Percentiles rank a stretch among this genome's conserved stretches.
Conservation (phyloP, 768 basidiomycete genomes). For the Kockovaella imperatae region DNA sequence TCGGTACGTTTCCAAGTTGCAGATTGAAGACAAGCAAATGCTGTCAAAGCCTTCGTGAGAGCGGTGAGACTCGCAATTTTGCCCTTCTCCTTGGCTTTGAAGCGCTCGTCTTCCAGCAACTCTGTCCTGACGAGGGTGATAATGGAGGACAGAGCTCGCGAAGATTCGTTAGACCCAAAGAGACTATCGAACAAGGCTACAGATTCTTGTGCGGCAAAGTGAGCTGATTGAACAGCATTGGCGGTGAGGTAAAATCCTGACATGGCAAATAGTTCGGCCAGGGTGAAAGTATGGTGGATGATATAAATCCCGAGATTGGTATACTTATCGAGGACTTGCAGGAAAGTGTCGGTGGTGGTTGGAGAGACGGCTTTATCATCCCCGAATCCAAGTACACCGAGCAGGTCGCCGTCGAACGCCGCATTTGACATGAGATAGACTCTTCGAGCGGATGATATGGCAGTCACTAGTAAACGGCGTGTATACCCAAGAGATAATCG, state of each 20-base stretch:
- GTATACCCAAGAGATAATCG: constrained; percentile 38
- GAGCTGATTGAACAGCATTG: constrained; percentile 33
- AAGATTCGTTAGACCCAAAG: constrained; percentile 47
- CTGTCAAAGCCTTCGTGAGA: constrained; percentile 46
- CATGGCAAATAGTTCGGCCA: constrained; percentile 47
- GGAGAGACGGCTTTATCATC: background rate
- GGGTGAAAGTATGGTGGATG: constrained; percentile 45
- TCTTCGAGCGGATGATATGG: constrained; percentile 42
- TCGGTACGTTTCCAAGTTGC: constrained; percentile 43
- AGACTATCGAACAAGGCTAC: constrained; percentile 35
- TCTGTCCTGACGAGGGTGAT: constrained; percentile 45
- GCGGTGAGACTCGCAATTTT: constrained; percentile 34
- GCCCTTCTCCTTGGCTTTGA: constrained; percentile 20
- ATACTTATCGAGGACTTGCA: constrained; percentile 44
- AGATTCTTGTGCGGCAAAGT: constrained; percentile 34
- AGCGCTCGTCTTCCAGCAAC: constrained; percentile 38
- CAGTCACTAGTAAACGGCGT: constrained; percentile 40
- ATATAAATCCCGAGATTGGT: constrained; percentile 46
- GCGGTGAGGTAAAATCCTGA: constrained; percentile 45
- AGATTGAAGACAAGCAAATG: constrained; percentile 45
- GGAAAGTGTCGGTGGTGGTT: constrained; percentile 29
- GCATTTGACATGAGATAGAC: constrained; percentile 38
- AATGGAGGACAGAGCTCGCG: constrained; percentile 42
- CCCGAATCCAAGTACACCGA: constrained; percentile 12
- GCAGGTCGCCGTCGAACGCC: constrained; percentile 19